Conservation (phyloP, 164 flowering plant species). For the Berberis thunbergii region DNA sequence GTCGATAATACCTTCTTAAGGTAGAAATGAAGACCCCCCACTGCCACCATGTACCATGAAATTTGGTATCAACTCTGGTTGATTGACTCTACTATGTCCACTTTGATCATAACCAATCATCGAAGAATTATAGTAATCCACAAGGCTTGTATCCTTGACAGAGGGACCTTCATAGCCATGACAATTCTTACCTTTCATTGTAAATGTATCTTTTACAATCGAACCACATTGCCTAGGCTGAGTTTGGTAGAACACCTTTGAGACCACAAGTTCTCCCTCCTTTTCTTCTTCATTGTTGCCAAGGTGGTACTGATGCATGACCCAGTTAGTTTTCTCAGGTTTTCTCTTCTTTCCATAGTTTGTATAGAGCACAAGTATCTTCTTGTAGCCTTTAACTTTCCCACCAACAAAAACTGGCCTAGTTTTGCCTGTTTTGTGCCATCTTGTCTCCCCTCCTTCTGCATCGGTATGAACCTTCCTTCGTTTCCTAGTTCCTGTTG, state of each 20-base stretch:
- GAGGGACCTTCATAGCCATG: conserved; percentile 8
- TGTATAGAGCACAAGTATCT: conserved; percentile 74
- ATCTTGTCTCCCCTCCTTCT: conserved; percentile 64
- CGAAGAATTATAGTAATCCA: conserved; percentile 24
- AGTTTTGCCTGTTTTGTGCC: conserved; percentile 90
- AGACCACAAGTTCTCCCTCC: conserved; percentile 70
- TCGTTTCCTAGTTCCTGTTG: conserved; percentile 71
- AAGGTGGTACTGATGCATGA: conserved; percentile 82
- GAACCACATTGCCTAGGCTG: conserved; percentile 74
- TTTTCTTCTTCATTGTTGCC: conserved; percentile 74
- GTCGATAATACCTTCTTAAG: conserved; percentile 1
- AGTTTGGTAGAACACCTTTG: conserved; percentile 76
- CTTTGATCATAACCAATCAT: conserved; percentile 28
- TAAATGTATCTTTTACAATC: conserved; percentile 11
- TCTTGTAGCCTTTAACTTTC: conserved; percentile 57
- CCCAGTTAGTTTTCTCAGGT: conserved; percentile 88
- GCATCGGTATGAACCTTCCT: conserved; percentile 56
- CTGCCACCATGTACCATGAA: conserved; percentile 27
- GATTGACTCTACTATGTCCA: conserved; percentile 17
- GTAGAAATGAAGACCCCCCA: conserved; percentile 22
- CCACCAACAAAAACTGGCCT: conserved; percentile 43
- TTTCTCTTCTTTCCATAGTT: conserved; percentile 68
- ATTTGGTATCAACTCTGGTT: conserved; percentile 18
- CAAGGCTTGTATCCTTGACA: conserved; percentile 16
- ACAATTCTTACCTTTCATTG: conserved; percentile 11